A percentile compares a stretch with the other conserved stretches of the same genome.
Evolutionary conservation across 768 basidiomycete species (phyloP).

Genomic region (Boletellus ananas): DNA sequence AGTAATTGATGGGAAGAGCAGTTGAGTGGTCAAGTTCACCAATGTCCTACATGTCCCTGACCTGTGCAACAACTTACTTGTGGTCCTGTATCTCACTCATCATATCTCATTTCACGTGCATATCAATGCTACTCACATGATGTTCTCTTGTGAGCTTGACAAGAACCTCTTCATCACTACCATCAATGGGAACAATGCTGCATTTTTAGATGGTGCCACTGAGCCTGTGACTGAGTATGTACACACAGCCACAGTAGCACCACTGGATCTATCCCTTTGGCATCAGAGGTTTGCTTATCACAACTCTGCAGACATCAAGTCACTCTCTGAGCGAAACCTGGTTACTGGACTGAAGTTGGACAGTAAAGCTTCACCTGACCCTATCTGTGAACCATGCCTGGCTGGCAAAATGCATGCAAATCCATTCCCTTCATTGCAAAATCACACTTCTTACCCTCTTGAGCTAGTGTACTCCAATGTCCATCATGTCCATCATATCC

Average conservation of each 20-base stretch:
- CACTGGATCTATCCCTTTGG: constrained; percentile 18
- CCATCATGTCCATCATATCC: not conserved
- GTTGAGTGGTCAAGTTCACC: no score
- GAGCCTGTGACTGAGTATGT: not conserved
- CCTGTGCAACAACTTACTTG: no score
- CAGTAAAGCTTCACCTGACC: not conserved
- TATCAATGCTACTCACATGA: no score
- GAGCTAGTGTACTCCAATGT: no score
- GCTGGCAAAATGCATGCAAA: constrained; percentile 9
- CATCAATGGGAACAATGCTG: constrained; percentile 15
- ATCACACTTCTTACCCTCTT: no score
- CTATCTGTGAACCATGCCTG: constrained; percentile 9
- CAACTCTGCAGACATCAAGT: constrained; percentile 3
- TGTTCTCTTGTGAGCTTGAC: not conserved
- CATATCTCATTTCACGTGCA: no score
- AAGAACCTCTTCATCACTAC: not conserved
- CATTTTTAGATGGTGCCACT: constrained; percentile 19
- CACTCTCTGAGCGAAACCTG: not conserved
- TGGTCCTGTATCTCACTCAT: no score
- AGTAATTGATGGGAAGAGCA: no score
- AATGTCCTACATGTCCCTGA: no score
- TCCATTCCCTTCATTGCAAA: not conserved
- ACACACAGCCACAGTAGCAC: not conserved
- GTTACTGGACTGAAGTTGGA: constrained; percentile 9
- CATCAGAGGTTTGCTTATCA: constrained; percentile 21